Evolutionary conservation across 2,329 filamentous ascomycete genomes (phyloP).

Genomic region (Grosmannia serpens): DNA sequence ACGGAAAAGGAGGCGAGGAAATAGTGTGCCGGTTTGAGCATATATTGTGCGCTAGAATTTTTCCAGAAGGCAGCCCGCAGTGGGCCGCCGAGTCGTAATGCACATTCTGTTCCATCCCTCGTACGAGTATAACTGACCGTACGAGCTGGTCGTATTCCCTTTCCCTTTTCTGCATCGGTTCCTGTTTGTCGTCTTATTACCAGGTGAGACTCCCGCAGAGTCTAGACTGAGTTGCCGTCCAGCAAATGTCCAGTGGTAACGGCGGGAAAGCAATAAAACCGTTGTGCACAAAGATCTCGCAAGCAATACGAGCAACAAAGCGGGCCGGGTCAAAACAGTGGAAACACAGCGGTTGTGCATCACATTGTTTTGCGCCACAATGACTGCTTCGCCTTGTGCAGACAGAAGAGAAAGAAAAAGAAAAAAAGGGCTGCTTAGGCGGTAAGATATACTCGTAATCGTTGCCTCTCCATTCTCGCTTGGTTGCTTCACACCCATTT

Average conservation of each 20-base stretch:
- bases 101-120: background rate
- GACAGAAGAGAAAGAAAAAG: background rate
- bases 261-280: background rate
- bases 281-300: too few species aligned
- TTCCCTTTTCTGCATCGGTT: background rate
- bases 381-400: background rate
- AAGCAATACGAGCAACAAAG: background rate
- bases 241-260: background rate
- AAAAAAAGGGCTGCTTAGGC: too few species aligned
- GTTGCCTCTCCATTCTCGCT: too few species aligned
- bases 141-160: background rate
- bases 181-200: background rate
- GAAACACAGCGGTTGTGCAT: background rate
- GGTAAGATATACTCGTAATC: too few species aligned
- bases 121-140: background rate
- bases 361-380: background rate
- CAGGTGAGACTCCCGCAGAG: background rate
- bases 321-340: background rate
- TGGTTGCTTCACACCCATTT: too few species aligned
- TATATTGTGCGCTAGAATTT: background rate
- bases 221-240: background rate
- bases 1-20: background rate
- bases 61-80: slow-evolving; percentile 1
- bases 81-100: background rate
- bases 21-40: background rate